phyloP scores from a whole-genome alignment of 1,139 yeast species.

The Suhomyces guaymorum region DNA sequence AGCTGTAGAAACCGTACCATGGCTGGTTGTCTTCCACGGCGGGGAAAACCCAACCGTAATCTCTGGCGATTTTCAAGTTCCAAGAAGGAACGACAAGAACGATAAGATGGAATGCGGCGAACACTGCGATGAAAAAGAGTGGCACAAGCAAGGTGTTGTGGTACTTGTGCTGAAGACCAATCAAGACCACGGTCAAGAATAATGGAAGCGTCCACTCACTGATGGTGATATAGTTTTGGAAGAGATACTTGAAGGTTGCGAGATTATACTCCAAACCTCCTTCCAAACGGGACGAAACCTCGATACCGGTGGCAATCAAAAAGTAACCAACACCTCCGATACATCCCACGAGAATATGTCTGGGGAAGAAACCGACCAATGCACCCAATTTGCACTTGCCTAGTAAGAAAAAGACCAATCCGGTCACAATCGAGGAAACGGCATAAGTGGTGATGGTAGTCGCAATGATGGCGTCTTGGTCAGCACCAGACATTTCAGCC shows the following conservation, averaged over 20 bases:
- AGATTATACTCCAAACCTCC: conserved; percentile 69
- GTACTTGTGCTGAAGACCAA: conserved; percentile 60
- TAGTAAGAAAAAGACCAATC: conserved; percentile 69
- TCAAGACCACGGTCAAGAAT: conserved; percentile 56
- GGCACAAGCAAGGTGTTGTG: conserved; percentile 84
- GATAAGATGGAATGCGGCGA: conserved; percentile 65
- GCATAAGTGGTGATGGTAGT: conserved; percentile 90
- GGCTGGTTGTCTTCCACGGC: conserved; percentile 69
- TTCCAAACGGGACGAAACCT: conserved; percentile 77
- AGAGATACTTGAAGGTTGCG: conserved; percentile 53
- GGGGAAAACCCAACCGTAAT: conserved; percentile 81
- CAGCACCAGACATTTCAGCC: conserved; percentile 50
- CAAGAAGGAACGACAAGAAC: conserved; percentile 67
- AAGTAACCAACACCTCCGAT: conserved; percentile 98
- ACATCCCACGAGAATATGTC: conserved; percentile 94
- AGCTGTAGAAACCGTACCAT: conserved; percentile 82
- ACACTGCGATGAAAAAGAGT: conserved; percentile 70
- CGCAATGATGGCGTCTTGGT: conserved; percentile 66
- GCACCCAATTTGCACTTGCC: conserved; percentile 83
- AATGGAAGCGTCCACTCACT: conserved; percentile 78
- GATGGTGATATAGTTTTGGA: conserved; percentile 40
- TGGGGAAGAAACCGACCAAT: conserved; percentile 90
- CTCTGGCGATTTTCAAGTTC: conserved; percentile 61
- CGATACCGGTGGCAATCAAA: conserved; percentile 84
- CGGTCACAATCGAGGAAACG: conserved; percentile 80